A percentile compares a stretch with the other conserved stretches of the same genome.
phyloP scores from a whole-genome alignment of 23 red algal species.

The Chondrus crispus region DNA sequence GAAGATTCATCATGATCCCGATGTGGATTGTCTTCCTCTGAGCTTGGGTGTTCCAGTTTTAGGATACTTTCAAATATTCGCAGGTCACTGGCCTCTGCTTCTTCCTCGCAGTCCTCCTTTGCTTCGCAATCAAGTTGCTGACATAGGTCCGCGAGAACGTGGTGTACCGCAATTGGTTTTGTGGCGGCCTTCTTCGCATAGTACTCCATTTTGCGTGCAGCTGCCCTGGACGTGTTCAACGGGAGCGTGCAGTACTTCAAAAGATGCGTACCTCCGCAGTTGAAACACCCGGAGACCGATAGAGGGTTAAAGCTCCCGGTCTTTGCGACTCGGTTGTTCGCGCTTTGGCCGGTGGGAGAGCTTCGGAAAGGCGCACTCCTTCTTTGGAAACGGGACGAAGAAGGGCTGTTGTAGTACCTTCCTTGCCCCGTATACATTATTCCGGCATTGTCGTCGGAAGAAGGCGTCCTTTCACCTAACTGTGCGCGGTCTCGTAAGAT shows the following conservation, averaged over 20 bases:
- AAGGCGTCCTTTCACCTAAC: not conserved
- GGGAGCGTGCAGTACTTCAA: constrained; percentile 1
- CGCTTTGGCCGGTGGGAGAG: too few relatives aligned
- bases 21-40: too few relatives aligned
- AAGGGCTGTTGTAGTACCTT: not conserved
- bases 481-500: not conserved
- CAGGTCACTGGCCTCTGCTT: too few relatives aligned
- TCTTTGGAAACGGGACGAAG: too few relatives aligned
- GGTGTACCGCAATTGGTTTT: not conserved
- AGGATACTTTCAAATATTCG: too few relatives aligned
- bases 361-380: not conserved
- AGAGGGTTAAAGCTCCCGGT: too few relatives aligned
- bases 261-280: constrained; percentile 16
- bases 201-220: not conserved
- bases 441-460: not conserved
- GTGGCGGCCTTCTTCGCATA: not conserved
- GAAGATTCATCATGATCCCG: too few relatives aligned
- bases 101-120: too few relatives aligned
- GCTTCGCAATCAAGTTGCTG: not conserved
- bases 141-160: not conserved
- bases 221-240: not conserved
- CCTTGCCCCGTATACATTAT: not conserved
- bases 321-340: not conserved
- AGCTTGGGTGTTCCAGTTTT: too few relatives aligned
- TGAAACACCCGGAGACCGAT: not conserved